phyloP scores from a whole-genome alignment of 2,329 filamentous ascomycete genomes.

The Tolypocladium tundrense region DNA sequence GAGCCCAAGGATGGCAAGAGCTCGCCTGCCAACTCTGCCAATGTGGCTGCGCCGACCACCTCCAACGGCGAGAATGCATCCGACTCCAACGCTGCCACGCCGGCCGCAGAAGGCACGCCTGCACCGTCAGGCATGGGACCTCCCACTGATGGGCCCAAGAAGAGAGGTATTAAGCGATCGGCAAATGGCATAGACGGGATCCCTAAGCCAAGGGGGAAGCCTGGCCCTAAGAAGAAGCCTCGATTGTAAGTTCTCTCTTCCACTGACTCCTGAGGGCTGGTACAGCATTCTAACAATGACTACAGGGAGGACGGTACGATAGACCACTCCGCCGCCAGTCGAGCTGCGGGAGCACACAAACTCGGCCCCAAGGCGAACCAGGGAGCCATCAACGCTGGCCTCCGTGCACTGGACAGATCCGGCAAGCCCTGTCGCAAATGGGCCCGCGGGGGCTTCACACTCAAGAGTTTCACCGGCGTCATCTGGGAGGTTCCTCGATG shows the following conservation, averaged over 20 bases:
- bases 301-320: slow-evolving; percentile 52
- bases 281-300: slow-evolving; percentile 16
- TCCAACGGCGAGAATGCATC: slow-evolving; percentile 46
- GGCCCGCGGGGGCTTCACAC: slow-evolving; percentile 68
- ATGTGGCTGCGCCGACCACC: slow-evolving; percentile 26
- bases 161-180: slow-evolving; percentile 64
- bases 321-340: slow-evolving; percentile 42
- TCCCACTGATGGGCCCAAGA: slow-evolving; percentile 54
- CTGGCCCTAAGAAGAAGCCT: slow-evolving; percentile 93
- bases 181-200: slow-evolving; percentile 53
- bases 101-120: slow-evolving; percentile 44
- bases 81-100: slow-evolving; percentile 51
- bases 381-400: slow-evolving; percentile 91
- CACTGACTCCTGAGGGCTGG: slow-evolving; percentile 1
- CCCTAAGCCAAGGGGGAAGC: slow-evolving; percentile 71
- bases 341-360: slow-evolving; percentile 56
- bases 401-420: slow-evolving; percentile 85
- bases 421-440: slow-evolving; percentile 90
- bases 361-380: slow-evolving; percentile 94
- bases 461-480: slow-evolving; percentile 90
- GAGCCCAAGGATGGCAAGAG: slow-evolving; percentile 27
- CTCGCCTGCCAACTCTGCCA: slow-evolving; percentile 34
- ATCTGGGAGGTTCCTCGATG: slow-evolving; percentile 75
- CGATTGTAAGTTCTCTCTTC: slow-evolving; percentile 60
- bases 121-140: slow-evolving; percentile 48